phyloP scores from a whole-genome alignment of 495 filamentous ascomycete genomes.

The Podospora comata region DNA sequence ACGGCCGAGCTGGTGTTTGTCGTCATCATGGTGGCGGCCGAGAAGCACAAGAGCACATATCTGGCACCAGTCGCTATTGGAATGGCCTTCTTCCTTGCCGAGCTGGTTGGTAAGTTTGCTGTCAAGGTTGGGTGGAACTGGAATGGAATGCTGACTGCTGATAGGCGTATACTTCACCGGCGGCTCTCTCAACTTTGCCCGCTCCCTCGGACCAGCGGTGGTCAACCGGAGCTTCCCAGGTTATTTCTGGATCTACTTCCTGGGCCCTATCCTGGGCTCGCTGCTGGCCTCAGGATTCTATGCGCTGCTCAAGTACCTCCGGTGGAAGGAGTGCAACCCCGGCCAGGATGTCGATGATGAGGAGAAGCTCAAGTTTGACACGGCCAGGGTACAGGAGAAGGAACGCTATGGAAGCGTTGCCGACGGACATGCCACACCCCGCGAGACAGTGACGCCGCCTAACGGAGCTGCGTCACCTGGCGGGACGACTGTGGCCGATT shows the following conservation, averaged over 20 bases:
- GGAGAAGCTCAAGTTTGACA: conserved; percentile 1
- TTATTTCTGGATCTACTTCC: conserved; percentile 71
- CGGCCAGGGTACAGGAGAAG: background rate
- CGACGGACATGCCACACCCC: conserved; percentile 3
- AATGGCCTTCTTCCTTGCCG: conserved; percentile 64
- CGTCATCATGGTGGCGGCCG: conserved; percentile 78
- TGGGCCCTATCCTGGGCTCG: conserved; percentile 55
- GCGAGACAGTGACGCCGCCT: background rate
- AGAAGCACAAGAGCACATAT: conserved; percentile 78
- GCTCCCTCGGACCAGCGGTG: conserved; percentile 54
- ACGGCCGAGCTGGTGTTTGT: conserved; percentile 74
- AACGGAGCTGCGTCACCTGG: background rate
- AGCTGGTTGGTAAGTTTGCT: conserved; percentile 50
- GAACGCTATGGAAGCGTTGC: background rate
- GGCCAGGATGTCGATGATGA: conserved; percentile 33
- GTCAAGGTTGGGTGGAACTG: conserved; percentile 63
- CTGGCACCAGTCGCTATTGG: conserved; percentile 79
- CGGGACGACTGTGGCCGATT: background rate
- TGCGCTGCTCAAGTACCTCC: conserved; percentile 59
- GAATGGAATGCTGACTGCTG: conserved; percentile 62
- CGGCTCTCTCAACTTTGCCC: conserved; percentile 58
- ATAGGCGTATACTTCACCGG: conserved; percentile 61
- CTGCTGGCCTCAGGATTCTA: conserved; percentile 68
- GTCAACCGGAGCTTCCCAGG: conserved; percentile 58
- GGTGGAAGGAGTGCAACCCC: conserved; percentile 72